Evolutionary conservation across 306 rosid genomes (phyloP), one percentile per base, ranked within the genome.

Genomic region (Erythrophleum fordii): DNA sequence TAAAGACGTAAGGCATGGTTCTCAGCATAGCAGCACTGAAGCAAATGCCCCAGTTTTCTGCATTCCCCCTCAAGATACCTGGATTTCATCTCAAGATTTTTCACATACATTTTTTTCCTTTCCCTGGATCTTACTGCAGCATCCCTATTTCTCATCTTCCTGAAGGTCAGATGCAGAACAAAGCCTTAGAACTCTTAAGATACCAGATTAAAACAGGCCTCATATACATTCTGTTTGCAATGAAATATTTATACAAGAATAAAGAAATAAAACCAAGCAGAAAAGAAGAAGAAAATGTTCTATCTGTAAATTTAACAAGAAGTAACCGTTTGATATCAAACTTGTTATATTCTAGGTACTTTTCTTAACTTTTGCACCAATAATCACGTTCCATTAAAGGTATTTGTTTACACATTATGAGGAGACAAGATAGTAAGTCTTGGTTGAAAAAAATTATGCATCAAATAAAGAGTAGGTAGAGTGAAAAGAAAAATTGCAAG

Each of bases 111-210:
- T 86, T 89, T 95, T 86, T 86, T 94, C 93, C 98, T 92, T 84
- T 94, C 97, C 81, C 98, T 87, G 0, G 97, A 94, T 84, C 68
- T 90, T 80, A 91, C 83, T 6, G 98, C 98, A n/a, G 98, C 91
- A 77, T 91, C 97, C 87, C 96, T 90, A 77, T 95, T 95, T 84
- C 97, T 92, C 89, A 91, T 64, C 83, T 89, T 92, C 97, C 98
- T 92, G 97, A 78, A 85, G 79, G 1, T 23, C 72, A 59, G 41
- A 80, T 22, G 48, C 53, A 12, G 45, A 42, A 34, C 31, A 37
- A 49, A 56, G 56, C 35, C 66, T 82, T 44, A 78, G 28, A 74
- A 72, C 44, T 73, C 60, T 18, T 64, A 66, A 9, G 31, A 41
- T 13, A 22, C 53, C n/a, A 20, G 26, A 53, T 64, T 49, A 14